Base-by-base conservation (phyloP, 495 filamentous ascomycete genomes). In the Penicillium cataractarum region DNA sequence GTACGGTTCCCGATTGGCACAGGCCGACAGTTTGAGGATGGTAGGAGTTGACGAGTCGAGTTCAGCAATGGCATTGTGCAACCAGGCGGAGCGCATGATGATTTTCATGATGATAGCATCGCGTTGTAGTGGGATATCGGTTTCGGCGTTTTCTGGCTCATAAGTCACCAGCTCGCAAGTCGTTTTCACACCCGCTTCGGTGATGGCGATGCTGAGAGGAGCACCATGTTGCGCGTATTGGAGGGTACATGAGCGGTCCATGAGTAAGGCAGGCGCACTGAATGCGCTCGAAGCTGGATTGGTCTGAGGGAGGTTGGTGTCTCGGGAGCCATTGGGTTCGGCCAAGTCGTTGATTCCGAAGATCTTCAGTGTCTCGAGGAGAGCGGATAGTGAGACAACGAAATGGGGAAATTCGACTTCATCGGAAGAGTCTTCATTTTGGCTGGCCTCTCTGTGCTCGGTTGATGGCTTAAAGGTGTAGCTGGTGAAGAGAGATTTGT, bases 101-200 rank as follows among this genome's bases (percentile, higher is more conserved):
- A 97, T 91, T 67, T 99, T 99, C 79, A 95, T 90, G 39, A 87
- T 83, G 6, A 97, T 82, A 39, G 86, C 83, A 42, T 93, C 86
- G 39, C 90, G 85, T 68, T 91, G 86, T 33, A 97, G 87, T 9
- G 93, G 94, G 35, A 98, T 97, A 55, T 95, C 91, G 21, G 84
- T 71, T 61, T 81, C 74, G 35, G 83, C 83, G 17, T 80, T 80
- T 27, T 80, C 80, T 29, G 92, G 84, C 53, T 93, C 87, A 71
- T 97, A 99, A 7, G 95, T 97, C n/a, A 87, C 89, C 33, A 99
- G 82, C 56, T 95, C 89, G 82, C 94, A 97, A 24, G 89, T 95
- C 6, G 95, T 98, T 27, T 89, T 92, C 42, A 97, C 87, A n/a
- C 88, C 89, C 0, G 86, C 78, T 76, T 97, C 95, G 65, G 92